Base-by-base conservation (phyloP, 208 protist species). In the Trypanosoma caninum region DNA sequence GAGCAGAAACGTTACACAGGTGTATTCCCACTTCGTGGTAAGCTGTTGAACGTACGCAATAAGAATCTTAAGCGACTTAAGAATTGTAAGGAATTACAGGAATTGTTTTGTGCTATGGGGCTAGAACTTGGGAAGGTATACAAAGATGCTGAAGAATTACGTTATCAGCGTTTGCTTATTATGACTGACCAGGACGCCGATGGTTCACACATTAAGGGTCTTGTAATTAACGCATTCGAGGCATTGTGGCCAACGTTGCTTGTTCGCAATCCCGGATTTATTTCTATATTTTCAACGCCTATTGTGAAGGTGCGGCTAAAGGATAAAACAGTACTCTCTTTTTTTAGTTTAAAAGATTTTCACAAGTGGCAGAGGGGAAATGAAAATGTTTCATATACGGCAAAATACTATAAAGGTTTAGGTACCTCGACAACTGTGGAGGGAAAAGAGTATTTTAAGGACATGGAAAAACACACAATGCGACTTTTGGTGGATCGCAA, bases 131-230 rank as follows among this genome's bases (percentile, higher is more conserved):
- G 90, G 42, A 85, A 85, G 69, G 63, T 65, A 16, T 91, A 94
- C 77, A 82, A 71, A 41, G 74, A 81, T 44, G 62, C 78, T 11
- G 76, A 77, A 33, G 78, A 82, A 52, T 71, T 99, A 40, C 89
- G 99, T 27, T 99, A 99, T 75, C 99, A 99, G 42, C 86, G 92
- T 33, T 53, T 99, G 42, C 99, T 99, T 84, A 89, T 99, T 33
- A 99, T 99, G 99, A 96, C 98, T 1, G 99, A 99, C 94, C 94
- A 97, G 84, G 99, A 99, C 89, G 89, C 97, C 34, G 99, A 99
- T 86, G 99, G 99, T n/a, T 99, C 99, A 48, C 99, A 99, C 84
- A 99, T 99, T 76, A 99, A 99, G 72, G 99, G 99, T 50, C 86
- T 99, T 16, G 74, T 99, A 30, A 99, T 99, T 76, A 99, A 99